Evolutionary conservation across 352 stramenopile species (phyloP).

Genomic region (Pythium angustatum): DNA sequence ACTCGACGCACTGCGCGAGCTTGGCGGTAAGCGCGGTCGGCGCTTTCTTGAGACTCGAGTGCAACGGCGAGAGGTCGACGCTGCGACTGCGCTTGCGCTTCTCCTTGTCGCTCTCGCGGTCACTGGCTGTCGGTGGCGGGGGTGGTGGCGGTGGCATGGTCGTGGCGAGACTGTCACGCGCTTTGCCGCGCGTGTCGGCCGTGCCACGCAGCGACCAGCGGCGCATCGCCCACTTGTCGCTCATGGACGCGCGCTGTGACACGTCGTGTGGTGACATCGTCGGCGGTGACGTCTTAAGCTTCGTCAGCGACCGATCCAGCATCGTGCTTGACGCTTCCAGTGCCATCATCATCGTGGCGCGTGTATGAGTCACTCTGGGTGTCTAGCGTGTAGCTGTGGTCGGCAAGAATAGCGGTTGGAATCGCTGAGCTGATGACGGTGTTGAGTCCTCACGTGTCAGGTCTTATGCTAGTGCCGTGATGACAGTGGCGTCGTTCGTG

Average conservation of each 20-base stretch:
- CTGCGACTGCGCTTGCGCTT: constrained; percentile 30
- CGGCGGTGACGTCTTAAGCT: constrained; percentile 2
- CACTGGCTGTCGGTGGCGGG: not conserved
- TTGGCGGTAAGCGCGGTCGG: constrained; percentile 46
- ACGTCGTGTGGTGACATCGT: not conserved
- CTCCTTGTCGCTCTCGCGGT: constrained; percentile 16
- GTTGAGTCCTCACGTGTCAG: too few species aligned
- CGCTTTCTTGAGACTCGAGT: constrained; percentile 62
- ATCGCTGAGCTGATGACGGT: too few species aligned
- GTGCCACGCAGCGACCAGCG: constrained; percentile 29
- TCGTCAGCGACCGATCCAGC: constrained; percentile 13
- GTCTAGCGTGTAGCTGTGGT: too few species aligned
- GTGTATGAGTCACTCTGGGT: too few species aligned
- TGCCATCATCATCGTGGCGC: constrained; percentile 21
- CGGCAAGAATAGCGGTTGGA: too few species aligned
- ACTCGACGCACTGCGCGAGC: constrained; percentile 55
- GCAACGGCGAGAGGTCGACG: constrained; percentile 34
- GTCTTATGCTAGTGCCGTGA: too few species aligned
- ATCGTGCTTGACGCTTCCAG: constrained; percentile 8
- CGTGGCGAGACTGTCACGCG: not conserved
- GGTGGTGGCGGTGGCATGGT: not conserved
- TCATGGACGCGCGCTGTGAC: constrained; percentile 3
- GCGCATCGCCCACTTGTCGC: constrained; percentile 20
- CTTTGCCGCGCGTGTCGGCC: constrained; percentile 11
- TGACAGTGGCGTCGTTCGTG: too few species aligned